A percentile compares a stretch with the other conserved stretches of the same genome.
Conservation (phyloP, 352 stramenopile species). For the Phytopythium kandeliae region DNA sequence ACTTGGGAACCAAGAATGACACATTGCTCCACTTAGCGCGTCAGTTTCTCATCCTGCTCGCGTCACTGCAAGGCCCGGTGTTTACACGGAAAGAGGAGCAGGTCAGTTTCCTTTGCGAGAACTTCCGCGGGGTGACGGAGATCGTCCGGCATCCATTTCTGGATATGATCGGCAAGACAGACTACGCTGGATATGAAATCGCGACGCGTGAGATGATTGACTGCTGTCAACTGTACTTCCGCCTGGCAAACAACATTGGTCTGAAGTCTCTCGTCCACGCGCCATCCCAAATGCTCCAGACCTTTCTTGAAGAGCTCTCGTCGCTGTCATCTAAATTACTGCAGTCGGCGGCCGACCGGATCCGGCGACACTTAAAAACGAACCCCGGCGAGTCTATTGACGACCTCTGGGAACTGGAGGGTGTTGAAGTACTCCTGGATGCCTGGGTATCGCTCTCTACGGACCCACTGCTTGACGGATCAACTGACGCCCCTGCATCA, state of each 20-base stretch:
- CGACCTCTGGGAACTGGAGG: conserved; percentile 82
- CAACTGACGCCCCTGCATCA: conserved; percentile 12
- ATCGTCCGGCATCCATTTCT: conserved; percentile 71
- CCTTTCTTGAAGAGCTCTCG: conserved; percentile 65
- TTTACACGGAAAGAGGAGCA: conserved; percentile 59
- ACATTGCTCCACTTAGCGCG: conserved; percentile 67
- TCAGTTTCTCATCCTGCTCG: conserved; percentile 78
- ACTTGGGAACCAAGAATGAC: conserved; percentile 60
- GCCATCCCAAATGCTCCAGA: conserved; percentile 37
- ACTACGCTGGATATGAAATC: conserved; percentile 60
- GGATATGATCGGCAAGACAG: conserved; percentile 54
- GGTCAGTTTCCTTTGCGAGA: conserved; percentile 62
- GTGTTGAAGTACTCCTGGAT: conserved; percentile 73
- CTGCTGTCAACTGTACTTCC: conserved; percentile 74
- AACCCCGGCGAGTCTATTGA: conserved; percentile 44
- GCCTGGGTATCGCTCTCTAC: conserved; percentile 73
- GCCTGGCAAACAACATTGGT: conserved; percentile 71
- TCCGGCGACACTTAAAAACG: conserved; percentile 44
- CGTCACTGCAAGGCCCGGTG: conserved; percentile 65
- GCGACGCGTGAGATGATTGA: conserved; percentile 80
- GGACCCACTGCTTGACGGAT: conserved; percentile 46
- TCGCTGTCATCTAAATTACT: conserved; percentile 67
- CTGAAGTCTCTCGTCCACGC: conserved; percentile 43
- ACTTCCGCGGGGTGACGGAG: conserved; percentile 55
- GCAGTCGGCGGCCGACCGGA: conserved; percentile 55